Base-by-base conservation (phyloP, 164 flowering plant genomes). In the Brasenia schreberi region DNA sequence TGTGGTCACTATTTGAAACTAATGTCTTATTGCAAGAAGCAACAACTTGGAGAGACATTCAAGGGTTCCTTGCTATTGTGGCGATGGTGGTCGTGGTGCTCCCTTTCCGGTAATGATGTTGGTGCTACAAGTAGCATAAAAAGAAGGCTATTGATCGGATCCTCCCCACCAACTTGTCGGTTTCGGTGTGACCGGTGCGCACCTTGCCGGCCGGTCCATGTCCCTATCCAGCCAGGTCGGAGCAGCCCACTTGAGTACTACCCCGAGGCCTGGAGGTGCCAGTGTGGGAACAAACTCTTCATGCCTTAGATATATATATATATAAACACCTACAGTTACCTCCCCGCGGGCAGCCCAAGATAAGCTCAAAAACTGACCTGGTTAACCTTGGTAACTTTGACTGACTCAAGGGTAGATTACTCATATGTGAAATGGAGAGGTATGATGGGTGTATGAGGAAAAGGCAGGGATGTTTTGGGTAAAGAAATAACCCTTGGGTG, bases 261-360 rank as follows among this genome's bases (percentile, higher is more conserved):
- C 69, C 98, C 98, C 0, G 97, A 90, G 78, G 98, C 97, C 39
- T 93, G 98, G 98, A 81, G 98, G 0, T 93, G 98, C 84, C 85
- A 86, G 76, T 93, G 98, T 71, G 89, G 98, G 18, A 81, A 83
- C 65, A 87, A 77, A 69, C 78, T 87, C 59, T 93, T 76, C 81
- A 80, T 87, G 88, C 98, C 98, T 61, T 88, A 67, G 53, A 4
- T 5, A 49, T 5, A 49, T 9, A 7, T 14, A 9, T 49, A 9
- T 14, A 49, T 49, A 14, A 3, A 9, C 56, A 5, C 16, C 56
- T 2, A 3, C 56, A 49, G 12, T 49, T 9, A 9, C 56, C 16
- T 9, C 9, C 39, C 56, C 56, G 16, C 56, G 10, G 56, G 10
- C 16, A 9, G 56, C 16, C 56, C 56, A 49, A 49, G 56, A 1